Evolutionary conservation across 2,329 filamentous ascomycete genomes (phyloP), one percentile per base, ranked within the genome.

Genomic region (Fusarium torreyae): DNA sequence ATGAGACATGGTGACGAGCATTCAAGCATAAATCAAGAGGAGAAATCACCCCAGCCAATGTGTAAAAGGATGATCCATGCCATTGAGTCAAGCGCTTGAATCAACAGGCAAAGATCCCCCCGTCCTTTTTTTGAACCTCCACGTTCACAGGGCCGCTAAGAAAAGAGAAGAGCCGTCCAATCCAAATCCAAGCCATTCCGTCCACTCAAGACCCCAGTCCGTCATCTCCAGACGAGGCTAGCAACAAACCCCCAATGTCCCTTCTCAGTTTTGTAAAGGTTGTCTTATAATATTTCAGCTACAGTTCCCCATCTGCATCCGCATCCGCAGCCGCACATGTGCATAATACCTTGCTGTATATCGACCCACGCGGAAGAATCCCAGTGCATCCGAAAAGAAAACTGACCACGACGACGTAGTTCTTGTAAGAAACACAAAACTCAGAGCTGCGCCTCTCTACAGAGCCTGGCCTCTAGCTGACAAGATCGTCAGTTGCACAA

Each of bases 11-110:
- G 43, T 58, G 53, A 56, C 45, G 50, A 63, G 28, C 40, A 54
- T 24, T 11, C 22, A 22, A 20, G 18, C 15, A 24, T 9, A 48
- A 45, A 33, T 42, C 18, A 45, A 22, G 22, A 34, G 17, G 28
- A 51, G 18, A 49, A 36, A 18, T 7, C 7, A 20, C 14, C 28
- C 48, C 24, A 53, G 43, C 64, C 64, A 64, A 63, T 58, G 11
- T 18, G 20, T 43, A n/a, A 26, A 34, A 61, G 22, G 59, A 39
- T 53, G 54, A 69, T 66, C 65, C 66, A 69, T 69, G 43, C 42
- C 60, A 36, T 31, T 22, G 43, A 57, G 14, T 53, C 36, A 62
- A 33, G 38, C 57, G 55, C 49, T 52, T n/a, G 8, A 51, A 39
- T 51, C 18, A 24, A 18, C 8, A 38, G 24, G 34, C 26, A 58